A percentile compares a stretch with the other conserved stretches of the same genome.
phyloP scores from a whole-genome alignment of 352 stramenopile genomes.

The Globisporangium paroecandrum region DNA sequence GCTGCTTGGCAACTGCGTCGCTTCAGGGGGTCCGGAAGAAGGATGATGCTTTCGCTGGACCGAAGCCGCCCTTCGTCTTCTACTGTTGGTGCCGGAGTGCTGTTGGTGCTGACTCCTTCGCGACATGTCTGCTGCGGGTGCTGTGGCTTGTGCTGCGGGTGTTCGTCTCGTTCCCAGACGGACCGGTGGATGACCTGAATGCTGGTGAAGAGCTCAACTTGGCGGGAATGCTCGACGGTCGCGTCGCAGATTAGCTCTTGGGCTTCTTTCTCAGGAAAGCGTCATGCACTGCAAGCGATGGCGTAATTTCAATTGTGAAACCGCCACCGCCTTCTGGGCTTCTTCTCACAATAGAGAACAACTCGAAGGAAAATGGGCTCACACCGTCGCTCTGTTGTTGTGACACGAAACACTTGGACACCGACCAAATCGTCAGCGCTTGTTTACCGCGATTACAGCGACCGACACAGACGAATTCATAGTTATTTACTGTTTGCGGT shows the following conservation, averaged over 20 bases:
- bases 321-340: neutral
- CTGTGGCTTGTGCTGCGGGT: neutral
- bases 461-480: neutral
- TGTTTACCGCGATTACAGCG: neutral
- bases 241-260: neutral
- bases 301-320: neutral
- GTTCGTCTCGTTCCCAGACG: neutral
- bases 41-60: constrained; percentile 1
- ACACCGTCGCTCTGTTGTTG: neutral
- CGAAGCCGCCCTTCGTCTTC: neutral
- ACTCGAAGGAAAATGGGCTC: neutral
- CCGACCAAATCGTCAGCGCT: neutral
- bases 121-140: neutral
- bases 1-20: neutral
- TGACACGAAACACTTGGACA: neutral
- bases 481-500: neutral
- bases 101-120: neutral
- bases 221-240: neutral
- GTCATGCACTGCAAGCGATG: neutral
- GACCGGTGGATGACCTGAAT: neutral
- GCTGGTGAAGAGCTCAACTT: neutral
- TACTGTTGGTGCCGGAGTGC: neutral
- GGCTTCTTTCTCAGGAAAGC: neutral
- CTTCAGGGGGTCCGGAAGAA: neutral
- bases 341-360: neutral